Base-by-base conservation (phyloP, 225 moss, liverwort and hornwort genomes). In the Physcomitrium patens region DNA sequence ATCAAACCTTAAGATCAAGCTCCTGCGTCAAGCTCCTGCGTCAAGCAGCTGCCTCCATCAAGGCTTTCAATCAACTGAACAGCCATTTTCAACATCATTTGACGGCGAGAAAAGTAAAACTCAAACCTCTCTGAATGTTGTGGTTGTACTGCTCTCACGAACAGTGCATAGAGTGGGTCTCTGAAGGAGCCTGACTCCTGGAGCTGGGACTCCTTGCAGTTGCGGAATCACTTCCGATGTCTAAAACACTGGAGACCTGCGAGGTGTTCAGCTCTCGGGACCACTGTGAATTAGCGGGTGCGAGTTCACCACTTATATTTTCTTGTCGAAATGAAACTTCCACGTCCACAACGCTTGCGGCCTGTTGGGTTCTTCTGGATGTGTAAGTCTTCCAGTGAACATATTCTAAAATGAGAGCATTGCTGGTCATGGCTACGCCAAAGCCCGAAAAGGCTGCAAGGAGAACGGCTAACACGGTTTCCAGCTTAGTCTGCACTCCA, bases 371-470 rank as follows among this genome's bases (percentile, higher is more conserved):
- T 41, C 74, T 77, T 70, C 54, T 17, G 46, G 73, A 20, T 10
- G 53, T 46, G 64, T 47, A 73, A 42, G 46, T 68, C 59, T 74
- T 77, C 80, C 84, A 84, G 56, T 77, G 80, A 59, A 80, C n/a
- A 48, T 77, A 84, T 55, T 84, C 84, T 65, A 77, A 28, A 69
- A 80, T 66, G 41, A 84, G 65, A 66, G 80, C 77, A 65, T 80
- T 80, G 51, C 70, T 69, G 53, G 84, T 84, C 80, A 84, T 77
- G 42, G 74, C 65, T 48, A 66, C 59, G 45, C 66, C 80, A 55
- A 84, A 80, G 70, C 80, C 80, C 61, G 77, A 28, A 80, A 80
- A 77, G 24, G 84, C 77, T 52, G 84, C 80, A 42, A 84, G 70
- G 47, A 84, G 53, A 63, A 80, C 60, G 42, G 74, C 73, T 48